phyloP scores from a whole-genome alignment of 2,329 filamentous ascomycete species.

The Pseudogymnoascus sp. region DNA sequence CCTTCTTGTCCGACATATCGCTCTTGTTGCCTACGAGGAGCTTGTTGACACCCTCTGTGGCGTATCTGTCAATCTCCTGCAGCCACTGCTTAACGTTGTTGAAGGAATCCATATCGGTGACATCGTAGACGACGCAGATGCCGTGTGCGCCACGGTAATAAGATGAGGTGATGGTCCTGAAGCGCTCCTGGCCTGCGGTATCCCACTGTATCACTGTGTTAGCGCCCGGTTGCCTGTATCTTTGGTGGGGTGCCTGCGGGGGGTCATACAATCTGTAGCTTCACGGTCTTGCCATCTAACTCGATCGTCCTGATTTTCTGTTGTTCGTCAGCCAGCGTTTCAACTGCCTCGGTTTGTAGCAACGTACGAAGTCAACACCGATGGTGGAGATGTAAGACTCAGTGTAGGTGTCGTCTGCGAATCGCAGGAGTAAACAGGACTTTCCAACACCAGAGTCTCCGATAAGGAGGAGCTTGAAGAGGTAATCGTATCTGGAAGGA shows the following conservation, averaged over 20 bases:
- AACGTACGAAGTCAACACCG: constrained; percentile 90
- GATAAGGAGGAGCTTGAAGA: constrained; percentile 99
- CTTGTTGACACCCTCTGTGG: constrained; percentile 99
- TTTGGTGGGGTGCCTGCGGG: neutral
- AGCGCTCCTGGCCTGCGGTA: constrained; percentile 96
- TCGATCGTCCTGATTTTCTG: constrained; percentile 99
- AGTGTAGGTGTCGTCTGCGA: constrained; percentile 98
- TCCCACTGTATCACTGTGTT: constrained; percentile 63
- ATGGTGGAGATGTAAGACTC: constrained; percentile 99
- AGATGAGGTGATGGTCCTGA: constrained; percentile 98
- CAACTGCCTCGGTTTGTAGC: neutral
- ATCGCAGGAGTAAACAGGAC: constrained; percentile 95
- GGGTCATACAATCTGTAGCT: constrained; percentile 87
- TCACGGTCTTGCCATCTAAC: constrained; percentile 98
- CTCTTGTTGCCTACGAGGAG: constrained; percentile 99
- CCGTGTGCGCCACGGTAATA: constrained; percentile 99
- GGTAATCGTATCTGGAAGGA: constrained; percentile 87
- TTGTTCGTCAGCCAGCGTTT: constrained; percentile 1
- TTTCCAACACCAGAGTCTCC: constrained; percentile 99
- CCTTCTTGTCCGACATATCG: constrained; percentile 99
- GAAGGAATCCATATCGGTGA: constrained; percentile 99
- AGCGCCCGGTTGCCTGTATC: neutral
- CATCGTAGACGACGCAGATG: constrained; percentile 99
- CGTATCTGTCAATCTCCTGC: constrained; percentile 98
- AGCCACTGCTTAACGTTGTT: constrained; percentile 99